Base-by-base conservation (phyloP, 768 basidiomycete species). In the Pleurotus djamor region DNA sequence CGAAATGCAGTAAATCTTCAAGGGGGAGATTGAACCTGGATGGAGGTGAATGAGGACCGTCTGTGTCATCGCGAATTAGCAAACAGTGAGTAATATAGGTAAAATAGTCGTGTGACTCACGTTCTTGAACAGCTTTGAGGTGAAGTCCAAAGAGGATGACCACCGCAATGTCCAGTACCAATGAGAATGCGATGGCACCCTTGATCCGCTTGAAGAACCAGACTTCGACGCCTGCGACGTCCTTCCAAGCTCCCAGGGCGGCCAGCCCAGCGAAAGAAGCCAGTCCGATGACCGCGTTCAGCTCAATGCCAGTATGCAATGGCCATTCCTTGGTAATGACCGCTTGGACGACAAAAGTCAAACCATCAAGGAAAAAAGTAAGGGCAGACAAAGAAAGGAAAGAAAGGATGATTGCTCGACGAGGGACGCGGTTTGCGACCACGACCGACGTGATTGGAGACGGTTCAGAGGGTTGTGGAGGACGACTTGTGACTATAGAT, bases 391-490 rank as follows among this genome's bases (percentile, higher is more conserved):
- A 75, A 52, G 88, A 83, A 49, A 96, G 79, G 61, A 92, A 75
- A 45, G 80, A 70, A 49, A 95, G 79, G 68, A 98, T 94, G 60
- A 87, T 72, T 44, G 82, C 81, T 60, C 89, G 85, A 68, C 95
- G 88, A 44, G 94, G 94, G 55, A 87, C 78, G 60, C 82, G 78
- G 59, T 80, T 82, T 58, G 87, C 82, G 68, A 92, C 84, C 72
- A 93, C 84, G 70, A 94, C 91, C 55, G 87, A 74, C 41, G 86
- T 91, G 68, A 94, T 92, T 64, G 84, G 85, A 45, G 87, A 88
- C 36, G 81, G 74, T 17, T 76, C 83, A 16, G 75, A 72, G 6
- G 81, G 82, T 5, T 74, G 67, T 6, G 75, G 68, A 47, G 82
- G 78, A 63, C 77, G 80, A 45, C 78, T 71, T 52, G 79, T 74